Evolutionary conservation across 2,329 filamentous ascomycete species (phyloP), one percentile per base, ranked within the genome.

Genomic region (Dryadomyces sulphureus): DNA sequence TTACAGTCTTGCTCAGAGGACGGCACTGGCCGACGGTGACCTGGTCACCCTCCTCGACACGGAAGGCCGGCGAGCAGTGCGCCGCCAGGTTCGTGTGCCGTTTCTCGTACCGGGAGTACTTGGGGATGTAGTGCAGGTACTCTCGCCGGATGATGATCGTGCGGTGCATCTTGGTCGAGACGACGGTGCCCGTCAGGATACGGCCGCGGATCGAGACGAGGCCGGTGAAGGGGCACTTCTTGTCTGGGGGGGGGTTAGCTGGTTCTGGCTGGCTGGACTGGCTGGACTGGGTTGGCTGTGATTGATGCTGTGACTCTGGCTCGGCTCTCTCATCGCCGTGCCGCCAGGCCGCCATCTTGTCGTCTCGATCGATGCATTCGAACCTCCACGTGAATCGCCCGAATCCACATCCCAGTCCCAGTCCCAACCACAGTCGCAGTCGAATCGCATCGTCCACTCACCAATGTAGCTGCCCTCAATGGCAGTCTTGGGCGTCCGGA

Each of bases 81-180:
- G 90, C 92, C 64, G 92, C 87, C 57, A 98, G 79, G 83, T 98
- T 98, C 84, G 95, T 95, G 86, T 98, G 92, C 70, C 92, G 81
- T 84, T 95, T 96, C 87, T 98, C 93, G 73, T 98, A 98, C 82
- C 92, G 86, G 68, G 85, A 79, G 82, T 98, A 98, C 79, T 98
- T 98, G 72, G 89, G 89, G 68, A 98, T 84, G 76, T 86, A 98
- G 79, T 98, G 92, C 54, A 98, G 87, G 80, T 98, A 98, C 80
- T 98, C 92, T 73, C 92, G 84, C 70, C 92, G 92, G 79, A 98
- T 93, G 75, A 98, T 84, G 68, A 96, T 75, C 63, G 92, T 98
- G 74, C 92, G 86, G 85, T 98, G 92, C 92, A 98, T 98, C 86
- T 98, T 98, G 74, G 92, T 98, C 63, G 90, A 96, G 66, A 96